Evolutionary conservation across 306 rosid genomes (phyloP).

Genomic region (Purshia tridentata): DNA sequence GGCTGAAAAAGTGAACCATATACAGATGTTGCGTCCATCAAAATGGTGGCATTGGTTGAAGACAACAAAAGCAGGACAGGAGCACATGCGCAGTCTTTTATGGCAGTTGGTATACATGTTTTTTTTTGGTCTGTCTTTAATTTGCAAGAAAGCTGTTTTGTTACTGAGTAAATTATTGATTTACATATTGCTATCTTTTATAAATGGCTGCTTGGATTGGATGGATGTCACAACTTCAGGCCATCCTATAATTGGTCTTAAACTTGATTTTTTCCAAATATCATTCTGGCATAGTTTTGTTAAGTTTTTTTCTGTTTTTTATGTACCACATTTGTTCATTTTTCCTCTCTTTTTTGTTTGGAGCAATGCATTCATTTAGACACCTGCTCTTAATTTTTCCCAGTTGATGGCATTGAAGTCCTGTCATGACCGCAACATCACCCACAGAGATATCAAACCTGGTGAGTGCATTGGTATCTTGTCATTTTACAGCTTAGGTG

Average conservation of each 20-base stretch:
- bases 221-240: too few species aligned
- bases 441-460: slow-evolving; percentile 97
- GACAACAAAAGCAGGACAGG: slow-evolving; percentile 85
- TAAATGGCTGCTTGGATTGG: too few species aligned
- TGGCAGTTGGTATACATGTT: slow-evolving; percentile 70
- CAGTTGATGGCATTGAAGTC: slow-evolving; percentile 88
- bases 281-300: background rate
- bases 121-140: slow-evolving; percentile 12
- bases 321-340: slow-evolving; percentile 1
- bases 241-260: background rate
- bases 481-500: slow-evolving; percentile 1
- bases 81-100: slow-evolving; percentile 76
- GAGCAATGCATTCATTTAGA: background rate
- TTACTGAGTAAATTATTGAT: background rate
- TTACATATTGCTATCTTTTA: slow-evolving; percentile 1
- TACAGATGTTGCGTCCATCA: slow-evolving; percentile 69
- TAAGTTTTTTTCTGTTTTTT: background rate
- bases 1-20: slow-evolving; percentile 51
- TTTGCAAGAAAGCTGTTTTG: background rate
- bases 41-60: slow-evolving; percentile 99
- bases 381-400: slow-evolving; percentile 29
- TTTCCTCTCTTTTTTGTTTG: background rate
- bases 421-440: slow-evolving; percentile 89
- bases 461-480: slow-evolving; percentile 56
- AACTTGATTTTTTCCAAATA: background rate